Conservation (phyloP, 2,329 filamentous ascomycete genomes). For the Alternaria tenuissima region DNA sequence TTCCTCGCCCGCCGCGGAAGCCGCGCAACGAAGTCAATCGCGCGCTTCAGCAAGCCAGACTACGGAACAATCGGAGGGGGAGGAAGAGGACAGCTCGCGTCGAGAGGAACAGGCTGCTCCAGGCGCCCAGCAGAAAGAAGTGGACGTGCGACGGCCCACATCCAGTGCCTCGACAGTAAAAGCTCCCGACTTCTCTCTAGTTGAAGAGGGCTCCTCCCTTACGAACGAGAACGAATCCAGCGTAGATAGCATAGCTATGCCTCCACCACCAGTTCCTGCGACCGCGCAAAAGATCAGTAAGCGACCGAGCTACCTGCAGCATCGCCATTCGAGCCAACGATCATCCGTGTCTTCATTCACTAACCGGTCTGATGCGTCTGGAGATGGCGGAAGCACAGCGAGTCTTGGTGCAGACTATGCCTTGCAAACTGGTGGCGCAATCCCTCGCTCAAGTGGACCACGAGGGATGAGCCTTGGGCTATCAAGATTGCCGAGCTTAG, state of each 20-base stretch:
- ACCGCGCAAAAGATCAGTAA: slow-evolving; percentile 44
- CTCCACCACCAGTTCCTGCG: slow-evolving; percentile 29
- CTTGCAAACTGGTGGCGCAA: slow-evolving; percentile 80
- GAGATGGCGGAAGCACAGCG: slow-evolving; percentile 74
- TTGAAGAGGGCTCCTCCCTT: slow-evolving; percentile 42
- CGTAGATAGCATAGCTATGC: slow-evolving; percentile 36
- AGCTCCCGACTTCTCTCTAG: slow-evolving; percentile 43
- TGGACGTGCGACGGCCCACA: slow-evolving; percentile 41
- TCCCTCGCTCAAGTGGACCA: slow-evolving; percentile 57
- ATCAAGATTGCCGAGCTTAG: slow-evolving; percentile 82
- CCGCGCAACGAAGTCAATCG: slow-evolving; percentile 45
- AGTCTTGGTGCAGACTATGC: slow-evolving; percentile 82
- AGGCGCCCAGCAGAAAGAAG: slow-evolving; percentile 25
- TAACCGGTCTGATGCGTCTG: slow-evolving; percentile 62
- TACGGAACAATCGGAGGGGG: slow-evolving; percentile 3
- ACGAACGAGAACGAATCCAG: slow-evolving; percentile 41
- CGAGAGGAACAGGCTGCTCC: slow-evolving; percentile 14
- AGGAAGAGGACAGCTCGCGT: slow-evolving; percentile 7
- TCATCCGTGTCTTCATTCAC: slow-evolving; percentile 66
- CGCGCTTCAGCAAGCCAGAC: slow-evolving; percentile 22
- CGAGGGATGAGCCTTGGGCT: slow-evolving; percentile 64
- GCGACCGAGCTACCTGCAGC: slow-evolving; percentile 64
- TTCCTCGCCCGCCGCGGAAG: slow-evolving; percentile 56
- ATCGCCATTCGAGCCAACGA: slow-evolving; percentile 64
- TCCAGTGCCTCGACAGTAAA: slow-evolving; percentile 53